Evolutionary conservation across 345 rosid species (phyloP), one percentile per base, ranked within the genome.

Genomic region (Noccaea caerulescens): DNA sequence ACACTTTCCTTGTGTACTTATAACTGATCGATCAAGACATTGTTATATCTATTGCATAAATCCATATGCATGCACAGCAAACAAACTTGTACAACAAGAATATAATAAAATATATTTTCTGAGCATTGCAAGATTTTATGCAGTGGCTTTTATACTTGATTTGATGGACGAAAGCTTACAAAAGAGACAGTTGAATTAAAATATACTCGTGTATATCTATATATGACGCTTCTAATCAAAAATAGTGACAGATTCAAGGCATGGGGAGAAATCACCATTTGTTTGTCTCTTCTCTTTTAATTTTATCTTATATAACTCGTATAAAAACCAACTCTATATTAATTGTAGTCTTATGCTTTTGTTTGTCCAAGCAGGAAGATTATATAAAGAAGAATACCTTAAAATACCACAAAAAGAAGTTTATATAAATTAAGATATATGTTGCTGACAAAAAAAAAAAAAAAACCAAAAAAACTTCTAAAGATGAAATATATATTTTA

Each of bases 121-220:
- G 72, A 51, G 54, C 54, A 38, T 18, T 66, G 72, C 42, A 68
- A 74, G 78, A 67, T 42, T 66, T 63, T 13, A 47, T 59, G 61
- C 63, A 74, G 42, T 53, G 50, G 62, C 72, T 59, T 73, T 73
- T 74, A 34, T 37, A 42, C 37, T 59, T 74, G 78, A 74, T 47
- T 58, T 66, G 78, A 74, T 74, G 55, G 60, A 52, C 46, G 78
- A 67, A 66, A 59, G 68, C 68, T 66, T 59, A 59, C 68, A 44
- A 7, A 7, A 66, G 55, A 66, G 67, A 74, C 68, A 66, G 47
- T 42, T 43, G 78, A 59, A 67, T 45, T 66, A 49, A 66, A 73
- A 1, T 52, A 73, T 12, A 49, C 60, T 57, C 72, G 13, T 42
- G 34, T 58, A 58, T 27, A 27, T 27, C 3, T 58, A 58, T 49